Percentiles rank a stretch among this genome's conserved stretches.
These are phyloP conservation scores for Mrakiaceae sp. DNA, from an alignment of 1,284 basidiomycete species.

Conservation along the genomic window DNA sequence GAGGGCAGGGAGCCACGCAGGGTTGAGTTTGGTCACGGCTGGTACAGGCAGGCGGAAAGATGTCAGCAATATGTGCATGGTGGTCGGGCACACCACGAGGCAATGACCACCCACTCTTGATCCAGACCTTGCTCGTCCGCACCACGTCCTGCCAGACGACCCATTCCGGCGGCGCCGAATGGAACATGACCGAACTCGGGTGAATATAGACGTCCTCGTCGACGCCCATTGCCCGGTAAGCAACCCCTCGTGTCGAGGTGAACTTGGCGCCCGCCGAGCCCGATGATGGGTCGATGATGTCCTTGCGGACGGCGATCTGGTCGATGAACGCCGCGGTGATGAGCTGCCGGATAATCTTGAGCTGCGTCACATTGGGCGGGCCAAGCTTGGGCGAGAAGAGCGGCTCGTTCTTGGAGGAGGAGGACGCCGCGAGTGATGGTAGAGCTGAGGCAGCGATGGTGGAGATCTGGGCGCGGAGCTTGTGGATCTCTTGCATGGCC, in stretches of 20 bases:
- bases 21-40: slow-evolving; percentile 73
- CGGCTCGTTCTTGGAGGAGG: slow-evolving; percentile 9
- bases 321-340: slow-evolving; percentile 87
- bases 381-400: slow-evolving; percentile 19
- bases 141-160: slow-evolving; percentile 75
- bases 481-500: slow-evolving; percentile 99
- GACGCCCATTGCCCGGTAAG: slow-evolving; percentile 75
- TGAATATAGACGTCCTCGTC: slow-evolving; percentile 86
- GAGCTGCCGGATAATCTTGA: slow-evolving; percentile 84
- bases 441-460: slow-evolving; percentile 60
- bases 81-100: slow-evolving; percentile 41
- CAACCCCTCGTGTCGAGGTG: slow-evolving; percentile 62
- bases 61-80: slow-evolving; percentile 19
- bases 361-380: slow-evolving; percentile 39
- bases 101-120: slow-evolving; percentile 52
- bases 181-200: slow-evolving; percentile 68
- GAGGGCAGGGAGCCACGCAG: slow-evolving; percentile 73
- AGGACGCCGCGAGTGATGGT: slow-evolving; percentile 46
- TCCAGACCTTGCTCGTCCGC: slow-evolving; percentile 59
- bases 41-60: neutral
- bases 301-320: slow-evolving; percentile 86
- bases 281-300: slow-evolving; percentile 46
- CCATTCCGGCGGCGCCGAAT: slow-evolving; percentile 68
- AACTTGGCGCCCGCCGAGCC: slow-evolving; percentile 52
- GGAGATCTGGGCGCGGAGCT: slow-evolving; percentile 81